phyloP scores from a whole-genome alignment of 139 green algal genomes.

The Coelastrella sp. region DNA sequence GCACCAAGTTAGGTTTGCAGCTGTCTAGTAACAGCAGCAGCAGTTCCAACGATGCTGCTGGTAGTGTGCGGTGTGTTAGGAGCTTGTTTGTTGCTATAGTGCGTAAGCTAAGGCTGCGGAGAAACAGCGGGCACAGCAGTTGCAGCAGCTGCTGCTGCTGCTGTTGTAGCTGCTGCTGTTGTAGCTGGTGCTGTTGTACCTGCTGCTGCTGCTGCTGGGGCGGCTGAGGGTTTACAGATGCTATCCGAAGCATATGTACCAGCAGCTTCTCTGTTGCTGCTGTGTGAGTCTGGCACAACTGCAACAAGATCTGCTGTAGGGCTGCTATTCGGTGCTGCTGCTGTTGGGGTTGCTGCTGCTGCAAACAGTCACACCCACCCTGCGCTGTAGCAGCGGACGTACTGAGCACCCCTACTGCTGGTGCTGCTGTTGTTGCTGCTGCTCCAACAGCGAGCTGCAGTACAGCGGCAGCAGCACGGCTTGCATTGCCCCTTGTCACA shows the following conservation, averaged over 20 bases:
- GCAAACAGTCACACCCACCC: not conserved
- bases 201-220: too few species aligned
- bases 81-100: not conserved
- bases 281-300: not conserved
- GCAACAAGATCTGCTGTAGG: conserved; percentile 30
- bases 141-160: conserved; percentile 27
- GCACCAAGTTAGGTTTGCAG: conserved; percentile 18
- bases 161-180: conserved; percentile 3
- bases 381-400: not conserved
- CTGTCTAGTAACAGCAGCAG: conserved; percentile 14
- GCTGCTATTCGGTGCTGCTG: conserved; percentile 13
- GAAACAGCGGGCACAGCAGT: not conserved
- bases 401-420: not conserved
- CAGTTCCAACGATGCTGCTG: not conserved
- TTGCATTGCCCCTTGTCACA: conserved; percentile 3
- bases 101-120: not conserved
- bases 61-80: conserved; percentile 6
- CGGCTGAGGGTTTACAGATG: not conserved
- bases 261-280: conserved; percentile 50
- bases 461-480: conserved; percentile 6
- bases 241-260: conserved; percentile 17
- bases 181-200: too few species aligned
- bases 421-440: conserved; percentile 23
- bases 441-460: not conserved
- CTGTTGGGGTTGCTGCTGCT: conserved; percentile 23